Evolutionary conservation across 169 alveolate species (phyloP), one percentile per base, ranked within the genome.

Genomic region (Plasmodium knowlesi): DNA sequence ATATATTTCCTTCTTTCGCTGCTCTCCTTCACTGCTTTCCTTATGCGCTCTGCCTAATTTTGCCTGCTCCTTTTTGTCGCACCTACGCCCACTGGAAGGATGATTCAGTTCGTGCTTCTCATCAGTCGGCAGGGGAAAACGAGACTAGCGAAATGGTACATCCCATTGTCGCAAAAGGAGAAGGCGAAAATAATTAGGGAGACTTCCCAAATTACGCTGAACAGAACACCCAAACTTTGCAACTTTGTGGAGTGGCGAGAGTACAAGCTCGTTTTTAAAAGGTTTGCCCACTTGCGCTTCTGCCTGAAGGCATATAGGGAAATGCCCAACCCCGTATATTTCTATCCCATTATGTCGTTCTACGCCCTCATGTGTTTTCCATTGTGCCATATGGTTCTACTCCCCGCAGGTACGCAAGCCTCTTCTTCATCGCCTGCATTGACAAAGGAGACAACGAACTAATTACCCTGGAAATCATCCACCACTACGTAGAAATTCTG

Each of bases 231-330:
- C 54, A 98, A 98, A 92, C 98, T 97, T 71, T 99, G 99, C 96
- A 99, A 99, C 97, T 98, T 99, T 95, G 93, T 99, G 67, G 99
- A 99, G 96, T 99, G 99, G 99, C 95, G 98, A 46, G 99, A 98
- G 74, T 97, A 97, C 96, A 99, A 98, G 91, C 98, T 99, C 39
- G 99, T 99, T 46, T 98, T 97, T 96, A 98, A 98, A 90, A 96
- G 99, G 98, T 97, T 91, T 50, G 61, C 61, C 61, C 61, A 16
- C 1, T 16, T 50, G 8, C 25, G 1, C 3, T 50, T 22, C 61
- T 50, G 61, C 0, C 12, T 14, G 61, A 12, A 50, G 25, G 61
- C 22, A 14, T 50, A 16, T 12, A 22, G 16, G 22, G 61, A 43
- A 16, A 22, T 22, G 61, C 22, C 61, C 61, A 50, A 50, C 22